These are phyloP conservation scores for Sporothrix luriei DNA, from an alignment of 2,329 filamentous ascomycete genomes.

Conservation along the genomic window DNA sequence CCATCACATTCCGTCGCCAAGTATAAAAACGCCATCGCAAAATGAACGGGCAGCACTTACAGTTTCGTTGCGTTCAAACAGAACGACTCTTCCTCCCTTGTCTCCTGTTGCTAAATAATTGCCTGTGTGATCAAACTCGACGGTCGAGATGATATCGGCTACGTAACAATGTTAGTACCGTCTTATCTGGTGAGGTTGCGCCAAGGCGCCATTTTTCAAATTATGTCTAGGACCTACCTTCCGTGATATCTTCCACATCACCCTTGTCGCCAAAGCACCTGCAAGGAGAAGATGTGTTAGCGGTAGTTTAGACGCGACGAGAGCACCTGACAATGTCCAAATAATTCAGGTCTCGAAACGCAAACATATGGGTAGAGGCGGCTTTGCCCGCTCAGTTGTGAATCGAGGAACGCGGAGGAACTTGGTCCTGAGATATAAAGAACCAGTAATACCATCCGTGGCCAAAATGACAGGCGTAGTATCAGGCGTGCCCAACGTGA, in stretches of 20 bases:
- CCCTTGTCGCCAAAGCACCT: slow-evolving; percentile 99
- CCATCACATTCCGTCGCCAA: not conserved
- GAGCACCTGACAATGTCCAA: not conserved
- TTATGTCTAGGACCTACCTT: slow-evolving; percentile 61
- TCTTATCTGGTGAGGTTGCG: not conserved
- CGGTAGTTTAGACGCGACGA: not conserved
- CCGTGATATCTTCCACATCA: slow-evolving; percentile 97
- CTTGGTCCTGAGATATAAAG: not conserved
- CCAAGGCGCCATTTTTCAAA: not conserved
- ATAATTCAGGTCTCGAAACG: not conserved
- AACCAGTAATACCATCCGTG: not conserved
- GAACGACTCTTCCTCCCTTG: slow-evolving; percentile 80
- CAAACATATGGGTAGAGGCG: not conserved
- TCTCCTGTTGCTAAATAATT: slow-evolving; percentile 90
- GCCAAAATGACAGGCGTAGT: not conserved
- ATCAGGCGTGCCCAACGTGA: slow-evolving; percentile 10
- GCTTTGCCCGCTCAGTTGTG: not conserved
- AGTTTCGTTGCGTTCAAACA: slow-evolving; percentile 94
- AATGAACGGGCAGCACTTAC: slow-evolving; percentile 56
- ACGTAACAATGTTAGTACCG: slow-evolving; percentile 16
- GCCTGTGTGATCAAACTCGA: slow-evolving; percentile 87
- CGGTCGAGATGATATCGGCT: slow-evolving; percentile 91
- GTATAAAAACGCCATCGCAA: not conserved
- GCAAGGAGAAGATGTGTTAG: slow-evolving; percentile 38
- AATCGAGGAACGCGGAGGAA: not conserved